phyloP scores from a whole-genome alignment of 345 rosid genomes.

The Reutealis trisperma region DNA sequence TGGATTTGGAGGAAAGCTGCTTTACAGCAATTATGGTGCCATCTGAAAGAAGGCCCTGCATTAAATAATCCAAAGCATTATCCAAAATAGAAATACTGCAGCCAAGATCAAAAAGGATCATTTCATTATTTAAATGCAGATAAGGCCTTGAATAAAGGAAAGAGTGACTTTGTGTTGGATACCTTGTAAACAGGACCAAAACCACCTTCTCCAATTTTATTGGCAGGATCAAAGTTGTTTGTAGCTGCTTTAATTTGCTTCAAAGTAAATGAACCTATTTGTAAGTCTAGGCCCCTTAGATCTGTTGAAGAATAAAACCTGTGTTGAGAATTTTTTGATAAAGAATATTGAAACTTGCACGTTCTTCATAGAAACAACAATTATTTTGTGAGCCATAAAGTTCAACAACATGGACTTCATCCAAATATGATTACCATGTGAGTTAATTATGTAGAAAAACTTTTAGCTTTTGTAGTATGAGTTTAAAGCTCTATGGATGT shows the following conservation, averaged over 20 bases:
- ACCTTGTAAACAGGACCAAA: conserved; percentile 42
- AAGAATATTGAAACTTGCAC: not conserved
- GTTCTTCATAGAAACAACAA: not conserved
- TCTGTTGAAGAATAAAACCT: conserved; percentile 10
- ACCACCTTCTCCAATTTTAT: conserved; percentile 46
- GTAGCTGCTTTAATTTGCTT: conserved; percentile 27
- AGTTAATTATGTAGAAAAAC: not conserved
- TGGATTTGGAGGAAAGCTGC: conserved; percentile 14
- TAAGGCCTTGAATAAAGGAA: not conserved
- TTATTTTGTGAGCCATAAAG: not conserved
- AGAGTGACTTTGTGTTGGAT: not conserved
- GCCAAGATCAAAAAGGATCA: not conserved
- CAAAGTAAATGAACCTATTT: conserved; percentile 19
- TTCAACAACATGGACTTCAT: not conserved
- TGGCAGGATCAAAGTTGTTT: conserved; percentile 28
- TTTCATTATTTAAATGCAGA: not conserved
- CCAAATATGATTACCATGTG: not conserved
- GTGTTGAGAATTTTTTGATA: not conserved
- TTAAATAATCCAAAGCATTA: not conserved
- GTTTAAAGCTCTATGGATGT: not conserved
- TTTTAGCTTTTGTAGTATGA: not conserved
- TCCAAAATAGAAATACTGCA: too few species aligned
- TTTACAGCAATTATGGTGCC: conserved; percentile 18
- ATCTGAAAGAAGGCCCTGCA: conserved; percentile 20
- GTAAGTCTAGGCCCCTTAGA: conserved; percentile 24